Evolutionary conservation across 129 eudicot species (phyloP), one percentile per base, ranked within the genome.

Genomic region (Saposhnikovia divaricata): DNA sequence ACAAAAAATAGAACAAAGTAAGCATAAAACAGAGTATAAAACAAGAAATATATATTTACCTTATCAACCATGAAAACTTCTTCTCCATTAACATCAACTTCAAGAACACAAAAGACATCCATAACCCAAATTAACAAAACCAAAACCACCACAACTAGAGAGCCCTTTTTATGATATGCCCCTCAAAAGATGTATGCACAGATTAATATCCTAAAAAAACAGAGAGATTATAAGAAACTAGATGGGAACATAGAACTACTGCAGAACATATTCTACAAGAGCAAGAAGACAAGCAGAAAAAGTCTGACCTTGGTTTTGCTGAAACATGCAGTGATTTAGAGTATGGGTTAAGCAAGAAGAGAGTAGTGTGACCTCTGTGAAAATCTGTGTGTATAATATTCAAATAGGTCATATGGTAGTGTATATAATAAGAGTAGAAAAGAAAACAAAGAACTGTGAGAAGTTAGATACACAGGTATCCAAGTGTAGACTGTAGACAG

Each of bases 41-140:
- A 47, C 68, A 44, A 39, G 63, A 65, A 63, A 37, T 79, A 25
- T 45, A 72, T 77, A n/a, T n/a, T n/a, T n/a, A 91, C 98, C 98
- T 91, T 85, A 80, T 91, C 84, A 70, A 93, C 77, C 80, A 89
- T 82, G 88, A 93, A 89, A 75, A 85, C 77, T 82, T 89, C 91
- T 86, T 93, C 91, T 5, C 98, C 98, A 88, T 93, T 93, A 83
- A 93, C 98, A 86, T 93, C 94, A 76, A 93, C 92, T 85, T 93
- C 85, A 84, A 93, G 91, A 85, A 80, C 86, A 87, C 87, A 89
- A 75, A 63, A 72, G 34, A 73, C 89, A 75, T 59, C 92, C 96
- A 91, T 93, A 42, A 53, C 85, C 84, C 75, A 82, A 57, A 81
- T 40, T 75, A 84, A 80, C 51, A 73, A 77, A 47, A 42, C 43